A percentile compares a stretch with the other conserved stretches of the same genome.
Conservation (phyloP, 441 rosid species). For the Raphanus hybrid region DNA sequence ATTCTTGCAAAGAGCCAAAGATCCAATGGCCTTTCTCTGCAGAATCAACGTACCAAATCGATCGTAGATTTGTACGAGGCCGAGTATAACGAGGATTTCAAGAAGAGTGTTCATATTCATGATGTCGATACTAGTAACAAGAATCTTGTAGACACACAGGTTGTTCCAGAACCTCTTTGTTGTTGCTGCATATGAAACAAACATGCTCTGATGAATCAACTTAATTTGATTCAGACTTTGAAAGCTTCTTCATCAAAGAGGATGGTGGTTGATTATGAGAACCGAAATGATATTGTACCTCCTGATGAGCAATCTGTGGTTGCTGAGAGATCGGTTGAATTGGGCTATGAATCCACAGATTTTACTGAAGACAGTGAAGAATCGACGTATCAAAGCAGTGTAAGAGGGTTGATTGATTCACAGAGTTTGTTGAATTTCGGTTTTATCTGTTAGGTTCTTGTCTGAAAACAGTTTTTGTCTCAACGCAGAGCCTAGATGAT, state of each 20-base stretch:
- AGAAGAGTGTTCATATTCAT: constrained; percentile 19
- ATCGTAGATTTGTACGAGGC: constrained; percentile 39
- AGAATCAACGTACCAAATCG: constrained; percentile 34
- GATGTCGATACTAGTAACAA: not conserved
- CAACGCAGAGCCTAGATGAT: constrained; percentile 41
- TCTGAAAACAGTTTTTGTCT: constrained; percentile 5
- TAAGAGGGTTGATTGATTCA: constrained; percentile 36
- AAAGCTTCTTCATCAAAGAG: constrained; percentile 28
- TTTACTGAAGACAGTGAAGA: constrained; percentile 43
- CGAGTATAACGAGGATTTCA: constrained; percentile 43
- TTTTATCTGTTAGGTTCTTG: constrained; percentile 28
- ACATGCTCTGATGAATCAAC: constrained; percentile 14
- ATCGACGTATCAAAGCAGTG: constrained; percentile 46
- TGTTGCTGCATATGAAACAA: constrained; percentile 6
- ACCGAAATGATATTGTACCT: constrained; percentile 24
- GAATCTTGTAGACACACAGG: constrained; percentile 12
- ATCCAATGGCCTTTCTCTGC: constrained; percentile 14
- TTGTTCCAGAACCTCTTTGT: constrained; percentile 15
- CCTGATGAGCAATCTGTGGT: constrained; percentile 64
- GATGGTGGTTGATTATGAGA: constrained; percentile 10
- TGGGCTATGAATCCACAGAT: constrained; percentile 10
- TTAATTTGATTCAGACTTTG: constrained; percentile 13
- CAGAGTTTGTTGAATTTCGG: not conserved
- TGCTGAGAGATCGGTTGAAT: constrained; percentile 16
- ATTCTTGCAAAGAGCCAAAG: constrained; percentile 37